Percentiles rank a stretch among this genome's conserved stretches.
Conservation (phyloP, 495 filamentous ascomycete species). For the Daldinia concentrica region DNA sequence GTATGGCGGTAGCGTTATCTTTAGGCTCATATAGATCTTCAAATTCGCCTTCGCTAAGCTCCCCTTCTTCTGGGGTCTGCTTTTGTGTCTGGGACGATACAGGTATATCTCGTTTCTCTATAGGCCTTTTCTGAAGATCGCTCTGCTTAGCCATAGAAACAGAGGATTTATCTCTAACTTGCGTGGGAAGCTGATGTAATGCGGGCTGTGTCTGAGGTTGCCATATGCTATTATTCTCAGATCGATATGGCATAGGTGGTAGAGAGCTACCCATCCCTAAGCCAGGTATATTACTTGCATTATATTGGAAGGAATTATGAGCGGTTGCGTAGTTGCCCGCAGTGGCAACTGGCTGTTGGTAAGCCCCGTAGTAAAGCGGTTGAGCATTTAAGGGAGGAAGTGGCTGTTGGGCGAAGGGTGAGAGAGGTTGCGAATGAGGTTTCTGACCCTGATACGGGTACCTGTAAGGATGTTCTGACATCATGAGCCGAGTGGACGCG, state of each 20-base stretch:
- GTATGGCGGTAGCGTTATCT: slow-evolving; percentile 25
- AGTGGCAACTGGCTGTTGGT: slow-evolving; percentile 18
- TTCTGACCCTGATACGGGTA: slow-evolving; percentile 49
- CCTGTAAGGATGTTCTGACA: slow-evolving; percentile 52
- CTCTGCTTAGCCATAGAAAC: slow-evolving; percentile 12
- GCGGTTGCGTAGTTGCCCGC: slow-evolving; percentile 40
- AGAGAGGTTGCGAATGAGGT: slow-evolving; percentile 31
- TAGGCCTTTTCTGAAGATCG: not conserved
- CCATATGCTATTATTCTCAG: slow-evolving; percentile 23
- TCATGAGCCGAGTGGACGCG: slow-evolving; percentile 29
- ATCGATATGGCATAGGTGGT: slow-evolving; percentile 11
- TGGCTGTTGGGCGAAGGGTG: slow-evolving; percentile 38
- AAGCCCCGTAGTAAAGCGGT: slow-evolving; percentile 36
- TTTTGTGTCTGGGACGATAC: slow-evolving; percentile 4
- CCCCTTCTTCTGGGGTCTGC: slow-evolving; percentile 71
- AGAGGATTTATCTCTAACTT: slow-evolving; percentile 2
- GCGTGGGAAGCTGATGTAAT: slow-evolving; percentile 8
- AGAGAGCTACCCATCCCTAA: slow-evolving; percentile 46
- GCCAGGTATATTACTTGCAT: slow-evolving; percentile 54
- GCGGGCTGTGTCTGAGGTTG: slow-evolving; percentile 18
- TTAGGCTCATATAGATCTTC: slow-evolving; percentile 58
- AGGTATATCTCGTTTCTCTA: not conserved
- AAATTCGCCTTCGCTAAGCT: slow-evolving; percentile 73
- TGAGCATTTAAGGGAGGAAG: slow-evolving; percentile 33
- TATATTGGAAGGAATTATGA: slow-evolving; percentile 51